A percentile compares a stretch with the other conserved stretches of the same genome.
phyloP scores from a whole-genome alignment of 2,329 filamentous ascomycete genomes.

The Fusarium sp. region DNA sequence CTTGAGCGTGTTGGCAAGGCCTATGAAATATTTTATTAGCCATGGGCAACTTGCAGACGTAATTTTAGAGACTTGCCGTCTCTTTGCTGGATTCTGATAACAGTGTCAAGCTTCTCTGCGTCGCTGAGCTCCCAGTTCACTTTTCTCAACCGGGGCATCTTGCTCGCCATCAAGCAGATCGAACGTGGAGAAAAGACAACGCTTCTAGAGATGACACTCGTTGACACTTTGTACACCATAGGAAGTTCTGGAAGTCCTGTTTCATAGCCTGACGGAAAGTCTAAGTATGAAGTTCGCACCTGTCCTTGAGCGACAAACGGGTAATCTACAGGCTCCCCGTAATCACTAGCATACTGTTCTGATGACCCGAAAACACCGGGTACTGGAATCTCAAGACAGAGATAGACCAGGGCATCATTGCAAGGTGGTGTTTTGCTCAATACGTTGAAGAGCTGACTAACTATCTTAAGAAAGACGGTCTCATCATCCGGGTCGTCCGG shows the following conservation, averaged over 20 bases:
- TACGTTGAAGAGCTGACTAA: background rate
- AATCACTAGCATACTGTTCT: background rate
- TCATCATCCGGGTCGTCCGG: background rate
- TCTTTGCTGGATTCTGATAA: background rate
- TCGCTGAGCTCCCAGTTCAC: constrained; percentile 2
- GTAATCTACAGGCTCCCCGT: background rate
- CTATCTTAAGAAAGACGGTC: background rate
- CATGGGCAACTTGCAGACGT: rapidly evolving
- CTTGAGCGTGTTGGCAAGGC: background rate
- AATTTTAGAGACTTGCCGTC: background rate
- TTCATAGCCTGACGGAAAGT: background rate
- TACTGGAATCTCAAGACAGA: background rate
- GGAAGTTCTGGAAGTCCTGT: background rate
- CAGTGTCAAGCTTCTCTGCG: background rate
- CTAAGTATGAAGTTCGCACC: background rate
- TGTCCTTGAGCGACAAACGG: background rate
- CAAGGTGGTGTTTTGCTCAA: background rate
- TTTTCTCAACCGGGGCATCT: constrained; percentile 1
- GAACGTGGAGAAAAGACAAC: background rate
- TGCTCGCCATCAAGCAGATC: constrained; percentile 2
- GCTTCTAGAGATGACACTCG: background rate
- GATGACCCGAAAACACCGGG: background rate
- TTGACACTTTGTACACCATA: background rate
- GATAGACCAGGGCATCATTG: background rate
- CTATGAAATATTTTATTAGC: background rate